Conservation (phyloP, 2,329 filamentous ascomycete genomes). For the Penicillium sp. region DNA sequence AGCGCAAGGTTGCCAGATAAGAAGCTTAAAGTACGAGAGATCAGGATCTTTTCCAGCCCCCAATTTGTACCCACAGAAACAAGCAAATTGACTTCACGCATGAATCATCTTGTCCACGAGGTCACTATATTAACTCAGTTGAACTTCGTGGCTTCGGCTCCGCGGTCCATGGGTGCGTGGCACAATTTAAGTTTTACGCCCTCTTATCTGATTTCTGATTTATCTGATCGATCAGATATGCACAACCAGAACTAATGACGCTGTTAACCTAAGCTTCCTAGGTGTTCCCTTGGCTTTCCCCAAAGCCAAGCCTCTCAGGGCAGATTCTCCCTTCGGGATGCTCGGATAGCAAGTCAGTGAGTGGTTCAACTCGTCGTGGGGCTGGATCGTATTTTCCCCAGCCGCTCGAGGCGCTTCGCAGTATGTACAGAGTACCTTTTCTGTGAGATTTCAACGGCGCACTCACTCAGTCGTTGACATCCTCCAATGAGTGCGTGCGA, state of each 20-base stretch:
- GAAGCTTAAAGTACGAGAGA: background rate
- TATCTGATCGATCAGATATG: conserved; percentile 1
- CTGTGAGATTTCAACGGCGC: background rate
- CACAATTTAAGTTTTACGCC: background rate
- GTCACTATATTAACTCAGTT: background rate
- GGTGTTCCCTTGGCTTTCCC: background rate
- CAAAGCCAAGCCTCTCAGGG: background rate
- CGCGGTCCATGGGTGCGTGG: background rate
- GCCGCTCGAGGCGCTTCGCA: background rate
- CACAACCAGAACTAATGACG: background rate
- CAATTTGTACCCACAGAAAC: background rate
- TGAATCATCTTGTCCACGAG: background rate
- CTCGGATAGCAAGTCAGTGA: background rate
- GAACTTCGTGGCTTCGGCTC: background rate
- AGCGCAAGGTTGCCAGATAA: background rate
- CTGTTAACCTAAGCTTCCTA: background rate
- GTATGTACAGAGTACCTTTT: background rate
- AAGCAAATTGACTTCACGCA: background rate
- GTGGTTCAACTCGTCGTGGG: background rate
- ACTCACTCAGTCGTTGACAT: background rate
- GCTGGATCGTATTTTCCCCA: background rate
- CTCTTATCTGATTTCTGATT: background rate
- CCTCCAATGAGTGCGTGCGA: background rate
- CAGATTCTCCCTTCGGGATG: background rate
- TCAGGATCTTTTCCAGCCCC: background rate